These are phyloP conservation scores for Hymenoscyphus repandus DNA, from an alignment of 2,329 filamentous ascomycete species.

Conservation along the genomic window DNA sequence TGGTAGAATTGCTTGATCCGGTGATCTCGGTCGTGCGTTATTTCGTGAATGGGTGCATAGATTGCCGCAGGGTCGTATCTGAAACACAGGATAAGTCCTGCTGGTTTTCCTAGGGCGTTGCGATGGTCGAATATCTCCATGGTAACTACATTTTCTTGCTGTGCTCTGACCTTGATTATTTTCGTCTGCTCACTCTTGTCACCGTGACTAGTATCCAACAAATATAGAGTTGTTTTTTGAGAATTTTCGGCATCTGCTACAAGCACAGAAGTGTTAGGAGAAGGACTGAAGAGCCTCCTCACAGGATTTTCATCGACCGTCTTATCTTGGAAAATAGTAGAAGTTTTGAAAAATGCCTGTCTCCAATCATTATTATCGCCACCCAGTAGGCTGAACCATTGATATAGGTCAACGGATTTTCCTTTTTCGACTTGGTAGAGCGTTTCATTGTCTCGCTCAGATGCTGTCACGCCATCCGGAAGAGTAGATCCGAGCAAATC, in stretches of 20 bases:
- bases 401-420: background rate
- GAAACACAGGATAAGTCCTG: slow-evolving; percentile 79
- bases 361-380: background rate
- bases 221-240: too few species aligned
- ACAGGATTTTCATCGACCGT: background rate
- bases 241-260: too few species aligned
- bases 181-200: slow-evolving; percentile 53
- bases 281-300: background rate
- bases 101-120: slow-evolving; percentile 75
- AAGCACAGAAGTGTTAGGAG: background rate
- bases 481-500: too few species aligned
- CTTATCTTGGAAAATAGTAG: background rate
- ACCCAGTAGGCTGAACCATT: background rate
- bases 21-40: slow-evolving; percentile 94
- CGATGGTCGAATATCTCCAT: slow-evolving; percentile 92
- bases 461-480: too few species aligned
- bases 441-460: background rate
- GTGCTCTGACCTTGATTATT: slow-evolving; percentile 79
- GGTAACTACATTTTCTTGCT: slow-evolving; percentile 70
- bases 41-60: slow-evolving; percentile 94
- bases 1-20: slow-evolving; percentile 99
- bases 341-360: too few species aligned
- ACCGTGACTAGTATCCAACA: too few species aligned
- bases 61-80: slow-evolving; percentile 92
- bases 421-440: background rate